A percentile compares a stretch with the other conserved stretches of the same genome.
These are phyloP conservation scores for Aspergillus tamarii DNA, from an alignment of 2,329 filamentous ascomycete species.

Conservation along the genomic window DNA sequence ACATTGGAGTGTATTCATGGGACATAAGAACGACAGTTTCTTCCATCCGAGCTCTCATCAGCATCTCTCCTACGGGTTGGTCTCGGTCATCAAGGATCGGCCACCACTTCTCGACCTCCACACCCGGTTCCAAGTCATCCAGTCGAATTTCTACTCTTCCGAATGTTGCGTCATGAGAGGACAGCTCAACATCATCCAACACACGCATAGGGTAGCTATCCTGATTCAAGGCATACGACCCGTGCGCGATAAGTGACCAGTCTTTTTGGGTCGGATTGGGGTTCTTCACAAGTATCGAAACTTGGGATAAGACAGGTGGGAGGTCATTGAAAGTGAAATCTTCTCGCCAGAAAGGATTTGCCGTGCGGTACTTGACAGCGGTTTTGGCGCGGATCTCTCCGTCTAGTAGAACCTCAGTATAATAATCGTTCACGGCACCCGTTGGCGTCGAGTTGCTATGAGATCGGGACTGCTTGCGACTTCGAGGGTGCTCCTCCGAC, in stretches of 20 bases:
- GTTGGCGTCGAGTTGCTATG: conserved; percentile 30
- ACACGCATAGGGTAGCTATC: conserved; percentile 45
- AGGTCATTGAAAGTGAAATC: conserved; percentile 53
- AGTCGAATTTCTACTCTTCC: conserved; percentile 77
- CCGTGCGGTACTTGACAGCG: conserved; percentile 49
- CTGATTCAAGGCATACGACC: conserved; percentile 45
- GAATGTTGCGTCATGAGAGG: conserved; percentile 50
- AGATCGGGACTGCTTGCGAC: conserved; percentile 38
- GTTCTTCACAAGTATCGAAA: conserved; percentile 50
- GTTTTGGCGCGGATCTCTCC: conserved; percentile 54
- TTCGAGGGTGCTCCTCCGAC: conserved; percentile 35
- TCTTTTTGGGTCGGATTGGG: conserved; percentile 53
- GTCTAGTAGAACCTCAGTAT: conserved; percentile 53
- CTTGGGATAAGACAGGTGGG: conserved; percentile 51
- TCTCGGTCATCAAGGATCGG: conserved; percentile 76
- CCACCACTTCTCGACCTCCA: conserved; percentile 87
- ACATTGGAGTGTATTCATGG: conserved; percentile 81
- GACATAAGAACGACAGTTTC: conserved; percentile 88
- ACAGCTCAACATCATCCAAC: conserved; percentile 51
- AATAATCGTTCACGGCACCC: conserved; percentile 46
- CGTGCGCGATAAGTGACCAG: conserved; percentile 52
- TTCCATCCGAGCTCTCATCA: conserved; percentile 80
- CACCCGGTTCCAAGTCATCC: conserved; percentile 74
- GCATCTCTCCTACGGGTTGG: conserved; percentile 77
- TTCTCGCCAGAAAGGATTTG: conserved; percentile 54